Evolutionary conservation across 1,284 basidiomycete genomes (phyloP).

Genomic region (Ceratorhiza oryzae-sativae): DNA sequence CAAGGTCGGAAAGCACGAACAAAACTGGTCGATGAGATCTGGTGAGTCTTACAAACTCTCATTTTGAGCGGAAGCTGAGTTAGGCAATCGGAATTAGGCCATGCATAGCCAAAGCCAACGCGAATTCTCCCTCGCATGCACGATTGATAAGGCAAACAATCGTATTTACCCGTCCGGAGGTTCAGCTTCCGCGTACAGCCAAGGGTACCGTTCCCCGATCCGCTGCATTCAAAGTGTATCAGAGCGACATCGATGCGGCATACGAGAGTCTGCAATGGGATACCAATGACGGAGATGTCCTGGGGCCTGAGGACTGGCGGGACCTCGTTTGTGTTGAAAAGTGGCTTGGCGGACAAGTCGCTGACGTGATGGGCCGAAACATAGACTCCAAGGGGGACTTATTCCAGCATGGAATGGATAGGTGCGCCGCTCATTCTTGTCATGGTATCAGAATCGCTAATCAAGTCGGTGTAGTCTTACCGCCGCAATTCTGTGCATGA

Average conservation of each 20-base stretch:
- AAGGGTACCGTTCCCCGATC: slow-evolving; percentile 38
- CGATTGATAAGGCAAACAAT: slow-evolving; percentile 52
- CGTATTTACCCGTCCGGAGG: background rate
- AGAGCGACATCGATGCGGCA: slow-evolving; percentile 37
- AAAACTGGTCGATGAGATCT: slow-evolving; percentile 51
- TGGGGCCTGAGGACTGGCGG: background rate
- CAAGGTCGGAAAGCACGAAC: slow-evolving; percentile 47
- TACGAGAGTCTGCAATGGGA: background rate
- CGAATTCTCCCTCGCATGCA: slow-evolving; percentile 52
- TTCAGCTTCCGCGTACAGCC: slow-evolving; percentile 25
- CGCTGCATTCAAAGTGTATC: slow-evolving; percentile 37
- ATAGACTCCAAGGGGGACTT: slow-evolving; percentile 10
- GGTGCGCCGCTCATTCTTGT: background rate
- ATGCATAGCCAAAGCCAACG: slow-evolving; percentile 56
- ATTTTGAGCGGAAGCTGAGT: no score
- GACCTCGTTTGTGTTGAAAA: background rate
- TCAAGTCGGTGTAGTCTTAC: background rate
- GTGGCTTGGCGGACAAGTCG: background rate
- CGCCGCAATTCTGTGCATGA: background rate
- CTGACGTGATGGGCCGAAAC: background rate
- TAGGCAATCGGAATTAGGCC: no score
- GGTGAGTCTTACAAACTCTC: slow-evolving; percentile 50
- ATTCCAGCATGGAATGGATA: slow-evolving; percentile 36
- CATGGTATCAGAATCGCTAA: background rate
- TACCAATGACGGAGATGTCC: background rate